Percentiles rank a stretch among this genome's conserved stretches.
Conservation (phyloP, 768 basidiomycete species). For the Chalciporus chontae region DNA sequence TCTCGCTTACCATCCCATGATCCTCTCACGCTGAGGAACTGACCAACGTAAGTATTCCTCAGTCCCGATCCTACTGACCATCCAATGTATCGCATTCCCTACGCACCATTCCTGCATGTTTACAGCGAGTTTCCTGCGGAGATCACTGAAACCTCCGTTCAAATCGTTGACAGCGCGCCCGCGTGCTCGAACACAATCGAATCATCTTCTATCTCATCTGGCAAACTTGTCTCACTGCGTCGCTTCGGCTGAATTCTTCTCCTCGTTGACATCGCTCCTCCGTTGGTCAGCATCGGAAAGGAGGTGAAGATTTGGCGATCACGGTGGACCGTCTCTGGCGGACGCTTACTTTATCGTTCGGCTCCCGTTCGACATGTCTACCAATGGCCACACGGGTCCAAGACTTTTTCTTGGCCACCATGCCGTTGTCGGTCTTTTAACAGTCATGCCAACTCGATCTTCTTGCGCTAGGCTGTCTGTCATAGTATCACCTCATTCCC, state of each 20-base stretch:
- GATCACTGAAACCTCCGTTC: not conserved
- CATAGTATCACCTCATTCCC: constrained; percentile 23
- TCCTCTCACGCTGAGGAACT: constrained; percentile 15
- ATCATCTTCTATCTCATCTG: not conserved
- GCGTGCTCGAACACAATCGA: not conserved
- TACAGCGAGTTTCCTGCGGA: constrained; percentile 3
- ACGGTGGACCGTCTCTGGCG: not conserved
- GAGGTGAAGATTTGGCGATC: not conserved
- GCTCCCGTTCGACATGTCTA: not conserved
- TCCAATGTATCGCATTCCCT: constrained; percentile 7
- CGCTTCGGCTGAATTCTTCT: not conserved
- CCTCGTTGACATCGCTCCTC: not conserved
- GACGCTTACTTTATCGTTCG: not conserved
- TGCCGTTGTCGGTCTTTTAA: constrained; percentile 3
- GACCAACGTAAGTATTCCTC: not conserved
- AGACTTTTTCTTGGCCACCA: not conserved
- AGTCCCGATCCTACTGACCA: not conserved
- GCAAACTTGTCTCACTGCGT: not conserved
- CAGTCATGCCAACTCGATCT: not conserved
- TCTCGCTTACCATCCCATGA: constrained; percentile 5
- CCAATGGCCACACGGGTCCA: not conserved
- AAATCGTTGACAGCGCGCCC: not conserved
- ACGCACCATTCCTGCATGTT: constrained; percentile 23
- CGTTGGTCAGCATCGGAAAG: not conserved
- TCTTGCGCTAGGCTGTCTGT: not conserved